Evolutionary conservation across 768 basidiomycete species (phyloP).

Genomic region (Ramaria rubella): DNA sequence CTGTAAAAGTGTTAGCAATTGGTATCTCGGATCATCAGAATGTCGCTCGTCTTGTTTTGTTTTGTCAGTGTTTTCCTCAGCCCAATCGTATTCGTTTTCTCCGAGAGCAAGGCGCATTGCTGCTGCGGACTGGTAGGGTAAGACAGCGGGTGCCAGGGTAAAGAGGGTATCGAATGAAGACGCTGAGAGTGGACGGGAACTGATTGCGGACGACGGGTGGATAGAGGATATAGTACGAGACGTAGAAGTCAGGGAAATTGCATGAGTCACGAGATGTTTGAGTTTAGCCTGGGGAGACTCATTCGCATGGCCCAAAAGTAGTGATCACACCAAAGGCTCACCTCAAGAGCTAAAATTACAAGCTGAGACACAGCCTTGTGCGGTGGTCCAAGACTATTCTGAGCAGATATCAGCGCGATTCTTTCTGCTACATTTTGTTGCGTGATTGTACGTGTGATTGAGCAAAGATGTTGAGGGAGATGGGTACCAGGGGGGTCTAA

Average conservation of each 20-base stretch:
- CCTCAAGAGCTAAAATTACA: slow-evolving; percentile 75
- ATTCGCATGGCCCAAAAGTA: neutral
- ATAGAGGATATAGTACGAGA: slow-evolving; percentile 77
- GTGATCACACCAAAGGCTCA: slow-evolving; percentile 19
- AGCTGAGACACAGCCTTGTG: slow-evolving; percentile 57
- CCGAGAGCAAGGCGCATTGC: slow-evolving; percentile 63
- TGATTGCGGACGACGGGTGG: slow-evolving; percentile 43
- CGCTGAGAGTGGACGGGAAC: slow-evolving; percentile 46
- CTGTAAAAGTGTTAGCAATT: slow-evolving; percentile 3
- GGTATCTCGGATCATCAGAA: neutral
- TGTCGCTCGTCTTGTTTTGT: neutral
- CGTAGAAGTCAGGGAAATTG: slow-evolving; percentile 66
- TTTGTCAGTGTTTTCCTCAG: neutral
- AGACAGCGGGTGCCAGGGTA: slow-evolving; percentile 65
- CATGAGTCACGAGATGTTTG: slow-evolving; percentile 77
- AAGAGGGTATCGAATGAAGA: slow-evolving; percentile 74
- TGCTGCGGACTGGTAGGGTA: slow-evolving; percentile 75
- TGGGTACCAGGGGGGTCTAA: slow-evolving; percentile 67
- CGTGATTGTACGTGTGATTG: slow-evolving; percentile 65
- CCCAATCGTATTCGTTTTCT: slow-evolving; percentile 34
- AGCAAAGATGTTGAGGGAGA: slow-evolving; percentile 64
- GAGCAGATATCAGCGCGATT: slow-evolving; percentile 74
- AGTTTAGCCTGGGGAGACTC: slow-evolving; percentile 54
- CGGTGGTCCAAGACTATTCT: slow-evolving; percentile 60
- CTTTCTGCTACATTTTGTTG: slow-evolving; percentile 73